Base-by-base conservation (phyloP, 306 rosid genomes). In the Astragalus glycyphyllos region DNA sequence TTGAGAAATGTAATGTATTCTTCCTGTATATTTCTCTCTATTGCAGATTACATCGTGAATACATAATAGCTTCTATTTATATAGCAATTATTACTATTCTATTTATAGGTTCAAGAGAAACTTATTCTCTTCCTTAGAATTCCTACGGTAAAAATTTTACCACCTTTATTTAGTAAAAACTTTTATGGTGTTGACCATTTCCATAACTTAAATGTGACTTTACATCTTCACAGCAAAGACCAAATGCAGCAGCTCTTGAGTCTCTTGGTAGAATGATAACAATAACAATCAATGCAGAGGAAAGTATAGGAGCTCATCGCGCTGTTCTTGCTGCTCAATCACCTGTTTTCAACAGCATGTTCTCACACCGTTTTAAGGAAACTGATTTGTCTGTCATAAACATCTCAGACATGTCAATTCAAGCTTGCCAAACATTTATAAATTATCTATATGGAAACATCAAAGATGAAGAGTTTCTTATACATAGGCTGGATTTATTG, bases 371-470 rank as follows among this genome's bases (percentile, higher is more conserved):
- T 7, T 9, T 40, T 40, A 40, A 40, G 45, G 45, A 40, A 10
- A 40, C 45, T 40, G 45, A 89, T 70, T 76, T 74, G 8, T 89
- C 95, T 2, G 41, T 78, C 46, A 48, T 89, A 49, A 64, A 89
- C 79, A 86, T 92, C 66, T 75, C 83, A 29, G 92, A 92, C 50
- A 11, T 45, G 50, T 45, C 50, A 45, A 45, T 45, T 45, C 50
- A 45, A 45, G 50, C 50, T 45, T 45, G 50, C 1, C 15, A 45
- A 0, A 14, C 50, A 11, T 45, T 45, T 83, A 84, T 89, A 34
- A 81, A 79, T 62, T 92, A 84, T 63, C 68, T 89, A 16, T 92
- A 92, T 65, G 98, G 98, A 2, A 87, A 47, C 77, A 72, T 89
- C 70, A 50, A 81, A 46, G 81, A 74, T 44, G 84, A 86, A 64